These are phyloP conservation scores for Malus sylvestris DNA, from an alignment of 306 rosid genomes.

Conservation along the genomic window DNA sequence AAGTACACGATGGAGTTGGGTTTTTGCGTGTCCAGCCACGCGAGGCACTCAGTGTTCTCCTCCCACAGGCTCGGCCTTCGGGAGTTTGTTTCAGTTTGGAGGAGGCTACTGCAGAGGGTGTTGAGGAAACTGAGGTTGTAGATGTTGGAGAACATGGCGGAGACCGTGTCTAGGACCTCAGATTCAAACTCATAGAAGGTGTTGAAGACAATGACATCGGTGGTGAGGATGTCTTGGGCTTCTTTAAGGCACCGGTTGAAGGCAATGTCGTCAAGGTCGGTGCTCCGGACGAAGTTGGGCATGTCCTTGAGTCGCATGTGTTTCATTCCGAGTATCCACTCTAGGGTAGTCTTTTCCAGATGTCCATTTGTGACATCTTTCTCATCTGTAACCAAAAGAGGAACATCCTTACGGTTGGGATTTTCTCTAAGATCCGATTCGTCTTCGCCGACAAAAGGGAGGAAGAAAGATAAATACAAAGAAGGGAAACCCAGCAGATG, in stretches of 20 bases:
- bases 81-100: background rate
- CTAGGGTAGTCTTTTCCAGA: background rate
- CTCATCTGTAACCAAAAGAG: background rate
- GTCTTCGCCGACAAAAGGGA: too few relatives aligned
- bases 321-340: conserved; percentile 5
- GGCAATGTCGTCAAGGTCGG: conserved; percentile 9
- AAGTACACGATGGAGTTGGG: background rate
- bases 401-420: too few relatives aligned
- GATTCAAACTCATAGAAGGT: conserved; percentile 8
- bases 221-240: conserved; percentile 1
- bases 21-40: conserved; percentile 6
- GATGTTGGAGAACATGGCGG: conserved; percentile 8
- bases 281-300: conserved; percentile 14
- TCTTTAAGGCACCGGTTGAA: conserved; percentile 21
- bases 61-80: conserved; percentile 8
- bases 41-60: conserved; percentile 13
- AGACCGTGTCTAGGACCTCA: background rate
- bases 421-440: too few relatives aligned
- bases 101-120: background rate
- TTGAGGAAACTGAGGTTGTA: conserved; percentile 6
- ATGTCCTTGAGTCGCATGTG: conserved; percentile 18
- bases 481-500: too few relatives aligned
- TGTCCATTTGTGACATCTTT: conserved; percentile 1
- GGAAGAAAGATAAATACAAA: too few relatives aligned
- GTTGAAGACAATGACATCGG: conserved; percentile 16